Conservation (phyloP, 106 monocot genomes). For the Xerophyta viscosa region DNA sequence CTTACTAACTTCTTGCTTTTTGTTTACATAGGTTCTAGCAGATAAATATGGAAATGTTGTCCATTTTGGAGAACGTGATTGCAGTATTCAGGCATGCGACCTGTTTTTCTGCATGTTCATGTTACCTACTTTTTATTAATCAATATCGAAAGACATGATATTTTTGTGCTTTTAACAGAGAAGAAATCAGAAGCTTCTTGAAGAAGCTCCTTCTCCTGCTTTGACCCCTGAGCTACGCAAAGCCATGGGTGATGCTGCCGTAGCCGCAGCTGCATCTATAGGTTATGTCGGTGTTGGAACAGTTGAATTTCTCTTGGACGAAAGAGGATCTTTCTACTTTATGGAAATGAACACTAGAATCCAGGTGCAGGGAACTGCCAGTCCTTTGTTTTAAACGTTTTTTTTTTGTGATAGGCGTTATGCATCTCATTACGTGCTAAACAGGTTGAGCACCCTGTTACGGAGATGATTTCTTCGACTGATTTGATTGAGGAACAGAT, state of each 20-base stretch:
- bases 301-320: constrained; percentile 90
- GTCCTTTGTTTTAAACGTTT: too few species aligned
- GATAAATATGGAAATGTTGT: constrained; percentile 94
- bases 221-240: constrained; percentile 78
- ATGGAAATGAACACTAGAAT: constrained; percentile 99
- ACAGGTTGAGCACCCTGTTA: constrained; percentile 93
- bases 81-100: constrained; percentile 99
- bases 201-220: constrained; percentile 96
- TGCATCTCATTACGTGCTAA: too few species aligned
- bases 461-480: constrained; percentile 95
- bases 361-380: too few species aligned
- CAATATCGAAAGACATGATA: too few species aligned
- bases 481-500: constrained; percentile 95
- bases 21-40: constrained; percentile 86
- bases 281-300: constrained; percentile 97
- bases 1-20: too few species aligned
- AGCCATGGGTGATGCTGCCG: constrained; percentile 98
- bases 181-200: constrained; percentile 91
- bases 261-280: constrained; percentile 87
- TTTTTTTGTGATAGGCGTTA: too few species aligned
- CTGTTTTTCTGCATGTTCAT: too few species aligned
- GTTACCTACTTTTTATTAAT: too few species aligned
- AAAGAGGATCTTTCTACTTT: constrained; percentile 82
- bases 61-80: constrained; percentile 97
- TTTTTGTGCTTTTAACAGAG: too few species aligned